Evolutionary conservation across 2,329 filamentous ascomycete genomes (phyloP).

Genomic region (Orbilia brochopaga): DNA sequence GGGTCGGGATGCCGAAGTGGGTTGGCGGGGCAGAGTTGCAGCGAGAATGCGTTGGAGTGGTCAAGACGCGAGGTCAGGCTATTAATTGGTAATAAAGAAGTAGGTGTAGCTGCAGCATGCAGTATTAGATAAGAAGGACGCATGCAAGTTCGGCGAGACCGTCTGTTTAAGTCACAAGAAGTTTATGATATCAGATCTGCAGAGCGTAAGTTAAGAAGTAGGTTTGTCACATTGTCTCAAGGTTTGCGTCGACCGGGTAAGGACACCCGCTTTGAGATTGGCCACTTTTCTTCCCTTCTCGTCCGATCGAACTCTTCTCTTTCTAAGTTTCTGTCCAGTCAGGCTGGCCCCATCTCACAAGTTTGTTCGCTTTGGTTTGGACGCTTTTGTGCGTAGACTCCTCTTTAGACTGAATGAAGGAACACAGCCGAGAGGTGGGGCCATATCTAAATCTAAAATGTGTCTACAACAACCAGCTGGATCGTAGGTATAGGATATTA

Average conservation of each 20-base stretch:
- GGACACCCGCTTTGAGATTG: conserved; percentile 6
- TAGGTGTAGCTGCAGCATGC: background rate
- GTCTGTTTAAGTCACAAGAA: too few species aligned
- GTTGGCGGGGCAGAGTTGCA: background rate
- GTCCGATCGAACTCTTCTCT: background rate
- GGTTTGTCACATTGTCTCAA: too few species aligned
- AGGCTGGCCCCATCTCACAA: too few species aligned
- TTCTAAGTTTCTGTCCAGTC: too few species aligned
- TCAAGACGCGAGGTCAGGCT: background rate
- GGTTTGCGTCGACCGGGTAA: too few species aligned
- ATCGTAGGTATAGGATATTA: too few species aligned
- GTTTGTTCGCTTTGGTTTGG: background rate
- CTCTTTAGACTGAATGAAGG: background rate
- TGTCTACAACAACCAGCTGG: too few species aligned
- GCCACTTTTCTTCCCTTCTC: background rate
- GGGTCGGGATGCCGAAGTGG: background rate
- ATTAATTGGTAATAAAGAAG: background rate
- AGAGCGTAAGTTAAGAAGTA: too few species aligned
- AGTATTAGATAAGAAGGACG: background rate
- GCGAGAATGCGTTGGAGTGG: background rate
- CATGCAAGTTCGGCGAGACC: too few species aligned
- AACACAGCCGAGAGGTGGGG: background rate
- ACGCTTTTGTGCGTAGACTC: background rate
- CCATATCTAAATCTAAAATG: too few species aligned
- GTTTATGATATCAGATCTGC: too few species aligned